Conservation (phyloP, 768 basidiomycete genomes). For the Pulveroboletus sp. region DNA sequence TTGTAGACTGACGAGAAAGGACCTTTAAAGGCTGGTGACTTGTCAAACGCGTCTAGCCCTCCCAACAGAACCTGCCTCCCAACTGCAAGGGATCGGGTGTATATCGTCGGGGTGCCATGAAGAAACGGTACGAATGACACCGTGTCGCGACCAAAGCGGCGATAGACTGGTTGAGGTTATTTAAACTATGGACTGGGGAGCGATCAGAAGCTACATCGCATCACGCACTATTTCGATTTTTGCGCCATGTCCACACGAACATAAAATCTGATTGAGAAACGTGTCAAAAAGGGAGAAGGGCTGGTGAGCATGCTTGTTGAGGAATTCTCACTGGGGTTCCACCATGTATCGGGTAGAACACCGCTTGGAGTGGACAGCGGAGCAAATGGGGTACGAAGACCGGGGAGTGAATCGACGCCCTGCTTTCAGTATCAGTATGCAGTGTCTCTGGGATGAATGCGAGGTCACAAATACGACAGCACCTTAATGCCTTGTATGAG, state of each 20-base stretch:
- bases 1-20: slow-evolving; percentile 1
- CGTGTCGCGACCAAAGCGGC: slow-evolving; percentile 9
- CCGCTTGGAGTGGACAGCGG: slow-evolving; percentile 2
- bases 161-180: slow-evolving; percentile 7
- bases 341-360: slow-evolving; percentile 7
- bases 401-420: slow-evolving; percentile 12
- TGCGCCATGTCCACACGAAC: slow-evolving; percentile 19
- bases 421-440: neutral
- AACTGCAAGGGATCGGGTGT: slow-evolving; percentile 17
- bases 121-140: slow-evolving; percentile 18
- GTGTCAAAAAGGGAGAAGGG: neutral
- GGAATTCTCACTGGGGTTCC: slow-evolving; percentile 16
- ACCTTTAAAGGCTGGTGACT: slow-evolving; percentile 1
- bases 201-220: neutral
- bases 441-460: neutral
- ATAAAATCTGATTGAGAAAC: neutral
- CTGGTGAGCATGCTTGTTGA: neutral
- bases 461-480: neutral
- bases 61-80: slow-evolving; percentile 8
- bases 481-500: slow-evolving; percentile 15
- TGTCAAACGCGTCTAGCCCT: neutral
- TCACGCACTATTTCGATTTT: slow-evolving; percentile 10
- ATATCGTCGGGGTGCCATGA: slow-evolving; percentile 8
- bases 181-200: no score
- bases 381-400: slow-evolving; percentile 13